Base-by-base conservation (phyloP, 139 green algal genomes). In the Mesotaenium endlicherianum region DNA sequence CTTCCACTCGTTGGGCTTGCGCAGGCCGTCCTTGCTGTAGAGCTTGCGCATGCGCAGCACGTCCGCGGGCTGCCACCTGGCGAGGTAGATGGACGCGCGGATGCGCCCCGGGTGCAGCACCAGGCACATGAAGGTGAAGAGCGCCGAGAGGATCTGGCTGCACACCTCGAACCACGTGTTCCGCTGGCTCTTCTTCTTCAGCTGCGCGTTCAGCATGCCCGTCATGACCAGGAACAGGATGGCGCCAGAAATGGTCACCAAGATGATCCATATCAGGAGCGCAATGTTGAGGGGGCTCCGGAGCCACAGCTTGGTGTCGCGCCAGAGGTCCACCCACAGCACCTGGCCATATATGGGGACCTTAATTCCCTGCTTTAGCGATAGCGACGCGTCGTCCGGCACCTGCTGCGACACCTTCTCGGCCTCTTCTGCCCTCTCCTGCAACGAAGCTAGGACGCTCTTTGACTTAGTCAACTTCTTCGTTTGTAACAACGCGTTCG, bases 1-100 rank as follows among this genome's bases (percentile, higher is more conserved):
- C 26, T 80, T 79, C 50, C 79, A 78, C n/a, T 85, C 79, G 40
- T 85, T 47, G 43, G 79, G 79, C 42, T 85, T 85, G 17, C 79
- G 69, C 4, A 31, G 36, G 31, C 64, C 64, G 34, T 44, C 64
- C 40, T 85, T 85, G 53, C 70, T 75, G 60, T 80, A 85, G 20
- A 57, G 39, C 3, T n/a, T 30, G 17, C 79, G 69, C 70, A 85
- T 80, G 14, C 70, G 30, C 79, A n/a, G 17, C 40, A 78, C 67
- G 40, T 85, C 79, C 2, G 38, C 41, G 34, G 38, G 38, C 2
- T 67, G 40, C 79, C 79, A 85, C 11, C 41, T 38, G 40, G 49
- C 14, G 5, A 85, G 64, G 38, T 38, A 41, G 17, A 69, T 34
- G 36, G 39, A 38, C 36, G 68, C n/a, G 16, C 44, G 55, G 31